These are phyloP conservation scores for Chenopodium quinoa DNA, from an alignment of 148 eudicot genomes.

Conservation along the genomic window DNA sequence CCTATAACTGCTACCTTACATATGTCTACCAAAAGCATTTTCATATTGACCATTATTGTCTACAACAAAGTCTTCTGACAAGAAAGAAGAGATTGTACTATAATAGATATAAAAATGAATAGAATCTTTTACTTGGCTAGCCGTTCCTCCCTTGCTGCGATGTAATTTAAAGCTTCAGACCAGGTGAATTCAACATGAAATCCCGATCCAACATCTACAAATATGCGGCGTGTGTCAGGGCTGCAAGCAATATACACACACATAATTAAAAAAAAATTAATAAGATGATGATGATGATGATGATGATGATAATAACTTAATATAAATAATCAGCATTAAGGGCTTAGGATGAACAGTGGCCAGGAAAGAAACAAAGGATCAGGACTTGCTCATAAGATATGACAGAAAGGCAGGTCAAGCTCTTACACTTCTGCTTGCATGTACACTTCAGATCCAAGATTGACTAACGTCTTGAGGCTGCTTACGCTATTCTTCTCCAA, in stretches of 20 bases:
- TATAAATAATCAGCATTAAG: neutral
- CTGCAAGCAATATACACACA: conserved; percentile 35
- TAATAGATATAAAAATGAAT: neutral
- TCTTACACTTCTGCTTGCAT: conserved; percentile 89
- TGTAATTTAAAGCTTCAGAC: conserved; percentile 78
- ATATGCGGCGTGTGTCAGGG: conserved; percentile 78
- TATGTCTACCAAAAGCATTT: neutral
- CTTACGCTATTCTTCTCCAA: conserved; percentile 78
- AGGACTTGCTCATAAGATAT: neutral
- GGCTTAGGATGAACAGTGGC: neutral
- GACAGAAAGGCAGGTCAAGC: neutral
- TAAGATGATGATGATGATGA: neutral
- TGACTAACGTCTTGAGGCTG: conserved; percentile 67
- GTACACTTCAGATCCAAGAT: conserved; percentile 93
- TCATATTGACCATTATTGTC: neutral
- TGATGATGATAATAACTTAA: neutral
- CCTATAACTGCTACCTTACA: neutral
- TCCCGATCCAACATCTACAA: conserved; percentile 89
- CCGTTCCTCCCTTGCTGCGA: conserved; percentile 69
- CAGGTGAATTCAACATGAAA: conserved; percentile 93
- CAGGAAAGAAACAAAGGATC: neutral
- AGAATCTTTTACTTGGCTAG: conserved; percentile 51
- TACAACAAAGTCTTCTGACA: too few relatives aligned
- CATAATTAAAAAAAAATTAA: neutral
- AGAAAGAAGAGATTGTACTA: neutral